Evolutionary conservation across 805 yeast species (phyloP).

Genomic region (Kazachstania bromeliacearum): DNA sequence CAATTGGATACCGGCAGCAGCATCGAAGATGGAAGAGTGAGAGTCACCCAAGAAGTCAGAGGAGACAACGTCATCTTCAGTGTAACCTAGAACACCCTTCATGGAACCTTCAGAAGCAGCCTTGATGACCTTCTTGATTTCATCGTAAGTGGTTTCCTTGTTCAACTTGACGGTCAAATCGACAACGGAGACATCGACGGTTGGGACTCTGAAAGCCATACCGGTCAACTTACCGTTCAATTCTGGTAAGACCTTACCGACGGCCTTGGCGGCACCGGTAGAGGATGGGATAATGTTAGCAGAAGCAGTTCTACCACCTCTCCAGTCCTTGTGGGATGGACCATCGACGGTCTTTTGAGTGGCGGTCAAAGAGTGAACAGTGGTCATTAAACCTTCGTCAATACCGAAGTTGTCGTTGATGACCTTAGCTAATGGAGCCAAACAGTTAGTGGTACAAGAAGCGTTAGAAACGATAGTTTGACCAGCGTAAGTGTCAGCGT

Average conservation of each 20-base stretch:
- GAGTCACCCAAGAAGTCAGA: conserved; percentile 56
- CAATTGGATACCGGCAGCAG: conserved; percentile 59
- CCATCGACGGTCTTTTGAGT: conserved; percentile 68
- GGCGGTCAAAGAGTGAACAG: conserved; percentile 63
- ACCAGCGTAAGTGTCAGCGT: conserved; percentile 49
- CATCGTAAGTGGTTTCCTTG: conserved; percentile 51
- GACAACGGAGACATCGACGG: conserved; percentile 62
- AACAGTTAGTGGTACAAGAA: conserved; percentile 66
- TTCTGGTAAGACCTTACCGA: conserved; percentile 63
- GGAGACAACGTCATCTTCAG: conserved; percentile 62
- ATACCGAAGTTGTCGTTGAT: conserved; percentile 56
- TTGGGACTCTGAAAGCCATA: conserved; percentile 66
- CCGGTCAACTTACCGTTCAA: conserved; percentile 66
- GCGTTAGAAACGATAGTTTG: conserved; percentile 56
- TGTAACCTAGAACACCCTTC: conserved; percentile 59
- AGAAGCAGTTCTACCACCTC: conserved; percentile 72
- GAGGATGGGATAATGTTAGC: conserved; percentile 68
- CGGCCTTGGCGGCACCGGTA: conserved; percentile 72
- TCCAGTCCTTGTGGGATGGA: conserved; percentile 72
- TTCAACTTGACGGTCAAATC: conserved; percentile 57
- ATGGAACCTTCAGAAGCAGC: conserved; percentile 49
- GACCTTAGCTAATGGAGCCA: conserved; percentile 64
- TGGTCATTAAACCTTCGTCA: conserved; percentile 68
- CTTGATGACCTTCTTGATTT: conserved; percentile 50
- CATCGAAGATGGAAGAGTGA: conserved; percentile 58